phyloP scores from a whole-genome alignment of 139 green algal genomes.

The Axilococcus clingmanii region DNA sequence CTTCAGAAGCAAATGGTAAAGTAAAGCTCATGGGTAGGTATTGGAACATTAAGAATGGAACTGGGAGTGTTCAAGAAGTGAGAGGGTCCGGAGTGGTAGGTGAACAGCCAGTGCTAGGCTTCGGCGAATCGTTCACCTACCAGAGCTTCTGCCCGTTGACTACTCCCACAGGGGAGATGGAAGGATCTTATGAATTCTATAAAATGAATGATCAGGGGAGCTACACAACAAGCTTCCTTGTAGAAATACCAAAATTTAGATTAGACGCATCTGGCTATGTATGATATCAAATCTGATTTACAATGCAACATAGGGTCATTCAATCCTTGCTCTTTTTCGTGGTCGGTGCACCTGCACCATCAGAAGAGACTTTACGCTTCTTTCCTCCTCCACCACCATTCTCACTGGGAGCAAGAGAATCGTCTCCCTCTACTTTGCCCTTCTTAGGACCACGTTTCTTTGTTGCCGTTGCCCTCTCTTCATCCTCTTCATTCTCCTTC shows the following conservation, averaged over 20 bases:
- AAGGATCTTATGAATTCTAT: constrained; percentile 42
- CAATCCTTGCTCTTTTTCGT: constrained; percentile 1
- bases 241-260: constrained; percentile 13
- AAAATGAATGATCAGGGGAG: not conserved
- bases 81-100: constrained; percentile 68
- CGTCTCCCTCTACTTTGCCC: not conserved
- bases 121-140: constrained; percentile 59
- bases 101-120: constrained; percentile 59
- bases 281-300: not conserved
- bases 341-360: not conserved
- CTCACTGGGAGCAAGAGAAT: constrained; percentile 1
- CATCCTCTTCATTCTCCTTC: constrained; percentile 72
- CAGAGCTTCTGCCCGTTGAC: constrained; percentile 46
- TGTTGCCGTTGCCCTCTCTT: constrained; percentile 3
- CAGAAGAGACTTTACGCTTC: constrained; percentile 8
- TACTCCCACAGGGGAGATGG: constrained; percentile 57
- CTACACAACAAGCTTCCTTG: constrained; percentile 17
- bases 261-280: constrained; percentile 3
- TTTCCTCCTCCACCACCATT: not conserved
- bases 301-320: not conserved
- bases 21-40: constrained; percentile 13
- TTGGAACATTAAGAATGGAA: constrained; percentile 13
- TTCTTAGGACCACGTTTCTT: constrained; percentile 15
- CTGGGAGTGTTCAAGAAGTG: constrained; percentile 8
- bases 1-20: constrained; percentile 6